phyloP scores from a whole-genome alignment of 208 protist genomes.

The Trypanosoma brucei region DNA sequence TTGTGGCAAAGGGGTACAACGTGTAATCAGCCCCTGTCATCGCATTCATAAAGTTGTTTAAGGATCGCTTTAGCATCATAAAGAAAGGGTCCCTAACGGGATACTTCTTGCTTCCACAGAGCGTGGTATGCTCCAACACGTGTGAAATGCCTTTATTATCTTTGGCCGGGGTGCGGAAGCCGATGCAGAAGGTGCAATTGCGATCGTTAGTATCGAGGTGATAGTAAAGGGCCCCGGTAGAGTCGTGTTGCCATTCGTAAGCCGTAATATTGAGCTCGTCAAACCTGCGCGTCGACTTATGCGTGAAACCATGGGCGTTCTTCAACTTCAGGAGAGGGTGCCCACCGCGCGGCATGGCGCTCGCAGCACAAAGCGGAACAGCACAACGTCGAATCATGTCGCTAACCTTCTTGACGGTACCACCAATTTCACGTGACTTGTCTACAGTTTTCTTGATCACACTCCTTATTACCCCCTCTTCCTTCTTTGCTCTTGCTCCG shows the following conservation, averaged over 20 bases:
- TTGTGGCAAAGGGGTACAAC: slow-evolving; percentile 92
- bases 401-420: background rate
- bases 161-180: slow-evolving; percentile 92
- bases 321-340: slow-evolving; percentile 25
- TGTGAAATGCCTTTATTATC: slow-evolving; percentile 95
- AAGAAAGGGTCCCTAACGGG: slow-evolving; percentile 92
- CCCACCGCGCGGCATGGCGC: slow-evolving; percentile 6
- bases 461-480: too few species aligned
- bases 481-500: too few species aligned
- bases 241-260: slow-evolving; percentile 71
- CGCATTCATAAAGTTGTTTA: slow-evolving; percentile 92
- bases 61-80: slow-evolving; percentile 87
- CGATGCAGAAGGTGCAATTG: slow-evolving; percentile 96
- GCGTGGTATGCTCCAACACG: slow-evolving; percentile 95
- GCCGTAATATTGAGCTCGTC: slow-evolving; percentile 74
- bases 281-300: slow-evolving; percentile 44
- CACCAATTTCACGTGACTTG: background rate
- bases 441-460: too few species aligned
- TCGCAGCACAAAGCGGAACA: slow-evolving; percentile 18
- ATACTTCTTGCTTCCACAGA: slow-evolving; percentile 95
- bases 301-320: slow-evolving; percentile 69
- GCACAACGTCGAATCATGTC: slow-evolving; percentile 55
- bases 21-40: slow-evolving; percentile 93
- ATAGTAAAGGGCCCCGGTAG: slow-evolving; percentile 78
- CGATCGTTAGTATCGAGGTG: slow-evolving; percentile 93